Percentiles rank a stretch among this genome's conserved stretches.
These are phyloP conservation scores for Cryptococcus sp. DNA, from an alignment of 1,284 basidiomycete species.

Conservation along the genomic window DNA sequence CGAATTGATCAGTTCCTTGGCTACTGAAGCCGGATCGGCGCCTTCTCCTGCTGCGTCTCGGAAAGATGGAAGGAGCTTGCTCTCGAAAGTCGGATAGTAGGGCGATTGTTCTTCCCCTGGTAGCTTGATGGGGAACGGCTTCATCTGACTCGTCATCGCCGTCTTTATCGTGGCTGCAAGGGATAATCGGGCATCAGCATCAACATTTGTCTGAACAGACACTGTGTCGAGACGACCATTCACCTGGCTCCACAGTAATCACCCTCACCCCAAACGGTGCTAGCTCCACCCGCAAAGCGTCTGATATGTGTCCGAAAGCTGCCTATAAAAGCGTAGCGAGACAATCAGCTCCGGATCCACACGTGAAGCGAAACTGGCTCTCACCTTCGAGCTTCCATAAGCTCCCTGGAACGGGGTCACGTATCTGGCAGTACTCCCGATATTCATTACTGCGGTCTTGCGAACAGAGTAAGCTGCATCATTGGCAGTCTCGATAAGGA, in stretches of 20 bases:
- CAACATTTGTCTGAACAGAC: too few species aligned
- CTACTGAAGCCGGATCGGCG: too few species aligned
- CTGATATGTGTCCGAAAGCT: conserved; percentile 11
- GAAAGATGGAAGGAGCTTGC: too few species aligned
- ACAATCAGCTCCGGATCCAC: background rate
- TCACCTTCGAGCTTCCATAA: conserved; percentile 1
- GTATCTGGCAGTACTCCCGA: conserved; percentile 19
- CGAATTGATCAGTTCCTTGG: too few species aligned
- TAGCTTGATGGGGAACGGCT: too few species aligned
- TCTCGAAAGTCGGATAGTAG: too few species aligned
- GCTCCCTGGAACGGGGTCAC: conserved; percentile 22
- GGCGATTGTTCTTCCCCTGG: too few species aligned
- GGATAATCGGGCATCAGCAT: too few species aligned
- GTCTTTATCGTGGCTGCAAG: too few species aligned
- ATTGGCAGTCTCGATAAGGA: conserved; percentile 1
- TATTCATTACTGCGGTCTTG: conserved; percentile 23
- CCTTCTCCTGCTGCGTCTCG: too few species aligned
- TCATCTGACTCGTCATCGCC: too few species aligned
- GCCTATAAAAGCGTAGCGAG: background rate
- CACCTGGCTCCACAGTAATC: conserved; percentile 19
- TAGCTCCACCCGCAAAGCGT: conserved; percentile 21
- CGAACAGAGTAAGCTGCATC: background rate
- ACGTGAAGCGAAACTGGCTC: background rate
- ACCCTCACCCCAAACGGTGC: conserved; percentile 17
- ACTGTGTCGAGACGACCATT: background rate